Conservation (phyloP, 192 early-diverging fungal genomes). For the Umbelopsis isabellina region DNA sequence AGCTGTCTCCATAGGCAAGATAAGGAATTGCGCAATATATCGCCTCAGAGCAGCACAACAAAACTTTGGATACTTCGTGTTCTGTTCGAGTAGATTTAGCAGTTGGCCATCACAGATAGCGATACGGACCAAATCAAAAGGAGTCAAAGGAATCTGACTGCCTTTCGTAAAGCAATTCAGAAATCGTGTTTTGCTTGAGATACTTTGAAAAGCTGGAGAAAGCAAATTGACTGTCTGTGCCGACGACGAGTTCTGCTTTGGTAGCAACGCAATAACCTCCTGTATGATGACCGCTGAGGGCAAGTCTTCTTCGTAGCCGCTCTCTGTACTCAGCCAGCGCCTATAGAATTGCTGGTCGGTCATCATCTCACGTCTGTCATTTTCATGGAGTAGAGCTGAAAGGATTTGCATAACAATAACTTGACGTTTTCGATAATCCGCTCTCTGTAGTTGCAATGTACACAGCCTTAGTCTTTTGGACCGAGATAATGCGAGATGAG, state of each 20-base stretch:
- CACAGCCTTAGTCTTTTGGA: background rate
- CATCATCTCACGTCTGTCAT: slow-evolving; percentile 19
- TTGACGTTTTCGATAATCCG: slow-evolving; percentile 7
- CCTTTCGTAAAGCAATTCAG: slow-evolving; percentile 11
- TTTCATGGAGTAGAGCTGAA: slow-evolving; percentile 8
- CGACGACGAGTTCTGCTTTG: slow-evolving; percentile 12
- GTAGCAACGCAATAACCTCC: slow-evolving; percentile 4
- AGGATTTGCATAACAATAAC: slow-evolving; percentile 18
- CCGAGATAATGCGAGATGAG: too few species aligned
- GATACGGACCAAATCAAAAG: slow-evolving; percentile 16
- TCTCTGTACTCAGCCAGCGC: slow-evolving; percentile 17
- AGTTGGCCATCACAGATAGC: slow-evolving; percentile 18
- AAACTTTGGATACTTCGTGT: slow-evolving; percentile 15
- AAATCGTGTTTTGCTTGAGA: slow-evolving; percentile 13
- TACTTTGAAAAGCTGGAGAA: slow-evolving; percentile 12
- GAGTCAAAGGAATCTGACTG: slow-evolving; percentile 18
- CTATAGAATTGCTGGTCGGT: slow-evolving; percentile 16
- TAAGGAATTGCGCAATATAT: slow-evolving; percentile 1
- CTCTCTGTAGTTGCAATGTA: background rate
- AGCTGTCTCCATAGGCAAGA: slow-evolving; percentile 5
- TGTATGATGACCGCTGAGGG: slow-evolving; percentile 12
- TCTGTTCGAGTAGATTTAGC: slow-evolving; percentile 11
- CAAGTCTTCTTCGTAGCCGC: slow-evolving; percentile 9
- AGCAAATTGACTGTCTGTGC: slow-evolving; percentile 4
- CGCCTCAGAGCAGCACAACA: slow-evolving; percentile 1